These are phyloP conservation scores for Pinus tabuliformis DNA, from an alignment of 75 land plant species.

Conservation along the genomic window DNA sequence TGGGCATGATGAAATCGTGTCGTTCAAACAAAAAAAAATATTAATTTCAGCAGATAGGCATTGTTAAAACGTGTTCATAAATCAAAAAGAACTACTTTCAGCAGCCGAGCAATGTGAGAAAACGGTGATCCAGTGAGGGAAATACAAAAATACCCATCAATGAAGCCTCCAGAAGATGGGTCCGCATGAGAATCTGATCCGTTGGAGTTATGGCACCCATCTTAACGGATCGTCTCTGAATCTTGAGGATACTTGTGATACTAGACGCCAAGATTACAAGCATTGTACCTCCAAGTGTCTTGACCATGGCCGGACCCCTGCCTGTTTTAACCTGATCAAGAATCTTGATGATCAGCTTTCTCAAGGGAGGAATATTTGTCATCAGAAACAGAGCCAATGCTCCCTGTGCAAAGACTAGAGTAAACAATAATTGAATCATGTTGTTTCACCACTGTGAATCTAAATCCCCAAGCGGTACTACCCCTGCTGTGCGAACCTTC, in stretches of 20 bases:
- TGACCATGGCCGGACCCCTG: constrained; percentile 49
- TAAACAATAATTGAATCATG: constrained; percentile 44
- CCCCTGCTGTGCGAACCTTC: no score
- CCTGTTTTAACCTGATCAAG: constrained; percentile 47
- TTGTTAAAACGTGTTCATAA: neutral
- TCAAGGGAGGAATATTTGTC: constrained; percentile 35
- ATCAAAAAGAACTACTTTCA: neutral
- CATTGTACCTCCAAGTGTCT: constrained; percentile 49
- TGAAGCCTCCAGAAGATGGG: constrained; percentile 49
- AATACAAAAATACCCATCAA: constrained; percentile 46
- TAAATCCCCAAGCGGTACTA: no score
- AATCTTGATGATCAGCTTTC: constrained; percentile 30
- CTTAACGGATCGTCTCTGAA: constrained; percentile 23
- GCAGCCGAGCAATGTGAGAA: neutral
- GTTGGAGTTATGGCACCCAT: constrained; percentile 41
- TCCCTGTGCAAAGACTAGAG: constrained; percentile 27
- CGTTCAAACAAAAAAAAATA: neutral
- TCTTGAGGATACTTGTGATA: constrained; percentile 29
- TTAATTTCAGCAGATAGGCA: constrained; percentile 3
- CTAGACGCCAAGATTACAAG: constrained; percentile 32
- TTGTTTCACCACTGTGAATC: neutral
- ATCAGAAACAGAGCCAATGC: constrained; percentile 29
- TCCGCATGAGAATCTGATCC: constrained; percentile 55
- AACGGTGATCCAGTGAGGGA: neutral
- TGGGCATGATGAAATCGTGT: neutral